Base-by-base conservation (phyloP, 148 eudicot species). In the Rheum nobile region DNA sequence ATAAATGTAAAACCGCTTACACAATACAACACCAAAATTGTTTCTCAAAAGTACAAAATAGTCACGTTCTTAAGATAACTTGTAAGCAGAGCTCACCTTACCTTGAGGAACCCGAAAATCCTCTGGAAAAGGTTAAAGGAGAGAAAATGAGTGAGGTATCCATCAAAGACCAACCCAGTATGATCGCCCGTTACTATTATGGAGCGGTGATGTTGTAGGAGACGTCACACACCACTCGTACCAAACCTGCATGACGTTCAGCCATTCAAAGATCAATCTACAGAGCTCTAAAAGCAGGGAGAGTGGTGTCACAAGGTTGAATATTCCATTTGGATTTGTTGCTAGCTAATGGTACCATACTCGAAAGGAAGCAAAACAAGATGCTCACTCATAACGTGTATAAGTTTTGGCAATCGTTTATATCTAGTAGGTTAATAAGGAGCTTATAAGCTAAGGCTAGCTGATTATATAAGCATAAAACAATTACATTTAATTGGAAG, bases 91-190 rank as follows among this genome's bases (percentile, higher is more conserved):
- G 12, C 63, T 8, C 31, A 55, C 12, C 63, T 22, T 10, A 32
- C 70, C 31, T 32, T 1, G 67, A 61, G 67, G 67, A 28, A 61
- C 35, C 34, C 19, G 6, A 65, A 65, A 65, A 65, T 65, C 70
- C 70, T 32, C 32, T 6, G 22, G 39, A 65, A 32, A 17, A 9
- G 9, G 70, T 31, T 6, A 16, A 34, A 65, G 37, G 37, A 61
- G 37, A 61, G 8, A 31, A 61, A 31, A 6, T 6, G 6, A 16
- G 21, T 19, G 70, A 65, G 70, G 32, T 65, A 9, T 65, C 41
- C 70, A 31, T 65, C 70, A 93, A 19, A 95, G 90, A 67, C 98
- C 98, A 42, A 91, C 98, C 98, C 98, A 95, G 77, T 91, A 90
- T 5, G 98, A 95, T 46, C 98, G 93, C 5, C 98, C 98, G 72